These are phyloP conservation scores for Fusarium xyrophilum DNA, from an alignment of 2,329 filamentous ascomycete genomes.

Conservation along the genomic window DNA sequence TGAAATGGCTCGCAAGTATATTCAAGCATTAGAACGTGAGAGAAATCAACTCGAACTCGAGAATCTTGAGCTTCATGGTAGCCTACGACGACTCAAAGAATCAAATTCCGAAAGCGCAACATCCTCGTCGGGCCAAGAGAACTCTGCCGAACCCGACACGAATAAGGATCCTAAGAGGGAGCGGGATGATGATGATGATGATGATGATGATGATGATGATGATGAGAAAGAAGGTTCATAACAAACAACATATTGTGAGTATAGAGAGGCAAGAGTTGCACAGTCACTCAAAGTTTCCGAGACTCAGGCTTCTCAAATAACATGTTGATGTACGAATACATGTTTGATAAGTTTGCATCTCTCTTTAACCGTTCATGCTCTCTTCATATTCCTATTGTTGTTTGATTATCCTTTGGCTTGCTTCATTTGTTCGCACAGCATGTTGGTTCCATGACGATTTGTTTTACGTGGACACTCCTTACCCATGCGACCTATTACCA, in stretches of 20 bases:
- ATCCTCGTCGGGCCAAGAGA: conserved; percentile 17
- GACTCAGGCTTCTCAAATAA: not conserved
- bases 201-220: not conserved
- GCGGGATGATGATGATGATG: not conserved
- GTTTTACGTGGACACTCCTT: not conserved
- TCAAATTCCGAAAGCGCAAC: conserved; percentile 12
- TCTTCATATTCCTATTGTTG: not conserved
- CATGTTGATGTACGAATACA: not conserved
- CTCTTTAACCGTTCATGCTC: not conserved
- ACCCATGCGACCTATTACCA: not conserved
- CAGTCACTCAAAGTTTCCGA: not conserved
- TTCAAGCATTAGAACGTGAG: conserved; percentile 37
- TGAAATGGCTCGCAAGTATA: conserved; percentile 41
- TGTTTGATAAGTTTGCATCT: not conserved
- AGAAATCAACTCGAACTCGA: conserved; percentile 36
- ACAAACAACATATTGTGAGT: not conserved
- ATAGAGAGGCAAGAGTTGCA: not conserved
- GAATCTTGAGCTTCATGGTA: conserved; percentile 38
- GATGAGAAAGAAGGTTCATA: not conserved
- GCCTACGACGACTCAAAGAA: conserved; percentile 31
- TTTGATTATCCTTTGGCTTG: conserved; percentile 20
- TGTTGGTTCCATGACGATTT: not conserved
- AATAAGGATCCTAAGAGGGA: conserved; percentile 20
- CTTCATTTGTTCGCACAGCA: conserved; percentile 1
- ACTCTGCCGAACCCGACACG: conserved; percentile 22